Base-by-base conservation (phyloP, 1,139 yeast species). In the Nakaseomyces sp. region DNA sequence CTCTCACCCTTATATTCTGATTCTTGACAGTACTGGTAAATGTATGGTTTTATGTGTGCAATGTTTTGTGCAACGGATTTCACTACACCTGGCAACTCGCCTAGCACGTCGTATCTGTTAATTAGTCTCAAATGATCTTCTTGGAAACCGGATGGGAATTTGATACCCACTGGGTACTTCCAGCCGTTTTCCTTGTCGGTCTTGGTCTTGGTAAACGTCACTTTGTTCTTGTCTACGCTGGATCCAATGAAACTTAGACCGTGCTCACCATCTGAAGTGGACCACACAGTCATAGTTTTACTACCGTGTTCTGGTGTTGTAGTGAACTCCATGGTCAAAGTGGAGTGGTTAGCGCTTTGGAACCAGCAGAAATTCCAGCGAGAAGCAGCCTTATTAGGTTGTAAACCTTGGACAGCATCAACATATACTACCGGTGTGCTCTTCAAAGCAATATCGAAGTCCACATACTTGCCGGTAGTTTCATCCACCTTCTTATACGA, bases 341-440 rank as follows among this genome's bases (percentile, higher is more conserved):
- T 85, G 17, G 86, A 71, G 56, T 71, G 70, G 43, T 74, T 69
- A 28, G 73, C 73, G 33, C 88, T 79, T 61, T 83, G 91, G 71
- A 82, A 86, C 65, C 83, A 81, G 54, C 83, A 67, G 63, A 86
- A 87, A 67, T 87, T 87, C 95, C 96, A 87, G 19, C 81, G 66
- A 50, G 85, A 79, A 43, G 95, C 95, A 15, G 94, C 94, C 63
- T 86, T 95, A 65, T 85, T 94, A 13, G 95, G 96, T 64, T 84
- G 81, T 88, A 87, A 81, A 47, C 95, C 95, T 66, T 87, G 95
- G 51, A 85, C 70, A 3, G 95, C 95, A 84, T 82, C 83, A 40
- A 86, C 88, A 59, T 79, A 84, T 82, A 83, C 77, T 46, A 81
- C 74, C 41, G 64, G 70, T 30, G 81, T 81, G 5, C 49, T 44